These are phyloP conservation scores for Colletotrichum tropicicola DNA, from an alignment of 2,329 filamentous ascomycete species.

Conservation along the genomic window DNA sequence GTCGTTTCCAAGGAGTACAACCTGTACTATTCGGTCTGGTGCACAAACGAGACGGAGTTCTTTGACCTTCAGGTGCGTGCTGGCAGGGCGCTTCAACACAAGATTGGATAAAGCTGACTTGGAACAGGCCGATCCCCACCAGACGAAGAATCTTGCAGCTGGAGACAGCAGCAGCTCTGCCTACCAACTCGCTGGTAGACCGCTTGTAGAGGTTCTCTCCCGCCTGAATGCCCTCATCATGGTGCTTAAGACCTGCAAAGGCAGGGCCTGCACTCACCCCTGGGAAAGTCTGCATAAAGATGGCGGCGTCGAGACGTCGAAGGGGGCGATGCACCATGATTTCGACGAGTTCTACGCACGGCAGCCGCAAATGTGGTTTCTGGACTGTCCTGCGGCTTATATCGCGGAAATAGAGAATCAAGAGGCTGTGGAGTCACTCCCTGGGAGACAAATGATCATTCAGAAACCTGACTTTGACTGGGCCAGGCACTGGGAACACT, in stretches of 20 bases:
- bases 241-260: slow-evolving; percentile 26
- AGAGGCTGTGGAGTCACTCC: background rate
- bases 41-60: slow-evolving; percentile 55
- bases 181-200: background rate
- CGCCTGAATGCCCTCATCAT: slow-evolving; percentile 27
- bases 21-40: slow-evolving; percentile 66
- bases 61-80: slow-evolving; percentile 57
- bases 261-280: slow-evolving; percentile 9
- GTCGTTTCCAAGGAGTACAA: slow-evolving; percentile 56
- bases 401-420: background rate
- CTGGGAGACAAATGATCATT: background rate
- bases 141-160: background rate
- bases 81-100: background rate
- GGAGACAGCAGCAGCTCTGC: too few relatives aligned
- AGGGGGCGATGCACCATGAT: background rate
- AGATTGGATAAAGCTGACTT: background rate
- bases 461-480: too few relatives aligned
- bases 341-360: background rate
- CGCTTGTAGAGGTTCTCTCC: background rate
- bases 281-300: slow-evolving; percentile 12
- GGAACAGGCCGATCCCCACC: background rate
- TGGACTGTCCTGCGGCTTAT: background rate
- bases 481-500: too few relatives aligned
- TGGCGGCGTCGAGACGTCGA: background rate
- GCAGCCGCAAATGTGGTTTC: background rate